A percentile compares a stretch with the other conserved stretches of the same genome.
phyloP scores from a whole-genome alignment of 345 rosid species.

The Microthlaspi erraticum region DNA sequence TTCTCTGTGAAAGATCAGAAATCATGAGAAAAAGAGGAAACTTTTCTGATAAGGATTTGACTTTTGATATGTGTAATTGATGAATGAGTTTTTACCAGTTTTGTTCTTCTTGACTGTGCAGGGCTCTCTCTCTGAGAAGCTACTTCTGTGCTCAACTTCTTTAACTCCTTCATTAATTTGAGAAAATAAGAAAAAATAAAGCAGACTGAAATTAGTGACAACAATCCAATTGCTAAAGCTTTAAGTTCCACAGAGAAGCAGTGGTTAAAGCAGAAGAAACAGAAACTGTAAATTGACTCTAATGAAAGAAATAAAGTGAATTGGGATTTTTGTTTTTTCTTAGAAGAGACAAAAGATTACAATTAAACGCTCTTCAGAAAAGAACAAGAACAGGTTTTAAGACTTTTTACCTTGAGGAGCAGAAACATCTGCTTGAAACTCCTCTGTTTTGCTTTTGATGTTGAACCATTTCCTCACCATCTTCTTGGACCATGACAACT shows the following conservation, averaged over 20 bases:
- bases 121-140: conserved; percentile 83
- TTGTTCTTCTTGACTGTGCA: conserved; percentile 83
- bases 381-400: conserved; percentile 34
- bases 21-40: background rate
- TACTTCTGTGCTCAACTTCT: conserved; percentile 71
- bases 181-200: background rate
- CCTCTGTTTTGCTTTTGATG: conserved; percentile 87
- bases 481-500: conserved; percentile 97
- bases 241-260: conserved; percentile 2
- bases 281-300: conserved; percentile 24
- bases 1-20: conserved; percentile 62
- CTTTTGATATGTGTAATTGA: conserved; percentile 8
- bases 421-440: conserved; percentile 82
- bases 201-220: background rate
- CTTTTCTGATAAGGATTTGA: background rate
- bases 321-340: conserved; percentile 23
- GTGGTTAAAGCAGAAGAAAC: conserved; percentile 26
- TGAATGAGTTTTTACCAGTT: conserved; percentile 60
- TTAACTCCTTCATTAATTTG: conserved; percentile 56
- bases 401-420: conserved; percentile 60
- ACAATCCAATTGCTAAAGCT: conserved; percentile 17
- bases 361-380: conserved; percentile 23
- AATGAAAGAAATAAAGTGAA: background rate
- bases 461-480: conserved; percentile 93
- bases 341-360: conserved; percentile 38